These are phyloP conservation scores for Rhodotorula kratochvilovae DNA, from an alignment of 768 basidiomycete genomes.

Conservation along the genomic window DNA sequence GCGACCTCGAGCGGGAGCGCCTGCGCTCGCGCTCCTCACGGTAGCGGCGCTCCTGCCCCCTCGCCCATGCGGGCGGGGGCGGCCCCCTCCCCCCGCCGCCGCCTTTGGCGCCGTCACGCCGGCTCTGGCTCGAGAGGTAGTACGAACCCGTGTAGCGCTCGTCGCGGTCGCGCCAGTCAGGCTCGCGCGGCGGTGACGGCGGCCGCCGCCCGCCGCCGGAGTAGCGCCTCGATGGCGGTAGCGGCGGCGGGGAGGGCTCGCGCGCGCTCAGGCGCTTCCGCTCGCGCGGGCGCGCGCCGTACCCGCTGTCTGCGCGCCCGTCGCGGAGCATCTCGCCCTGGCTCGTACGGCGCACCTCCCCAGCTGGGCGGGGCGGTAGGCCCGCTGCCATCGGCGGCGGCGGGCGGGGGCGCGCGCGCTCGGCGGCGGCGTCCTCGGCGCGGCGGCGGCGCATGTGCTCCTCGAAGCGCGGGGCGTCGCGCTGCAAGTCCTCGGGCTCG, in stretches of 20 bases:
- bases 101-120: background rate
- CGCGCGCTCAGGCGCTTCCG: background rate
- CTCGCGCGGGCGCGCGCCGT: background rate
- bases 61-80: background rate
- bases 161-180: conserved; percentile 31
- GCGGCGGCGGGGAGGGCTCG: background rate
- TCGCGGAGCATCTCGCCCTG: background rate
- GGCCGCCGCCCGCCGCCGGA: background rate
- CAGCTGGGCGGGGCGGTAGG: background rate
- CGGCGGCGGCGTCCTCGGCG: conserved; percentile 9
- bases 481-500: background rate
- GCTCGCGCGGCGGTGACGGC: conserved; percentile 2
- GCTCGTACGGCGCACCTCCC: background rate
- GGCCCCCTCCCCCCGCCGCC: background rate
- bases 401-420: background rate
- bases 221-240: background rate
- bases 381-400: conserved; percentile 2
- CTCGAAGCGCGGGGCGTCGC: conserved; percentile 23
- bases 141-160: conserved; percentile 20
- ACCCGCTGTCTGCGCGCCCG: background rate
- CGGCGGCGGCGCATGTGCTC: conserved; percentile 6
- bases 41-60: background rate
- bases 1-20: no score
- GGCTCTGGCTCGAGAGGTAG: conserved; percentile 10
- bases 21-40: background rate